Evolutionary conservation across 345 rosid genomes (phyloP).

Genomic region (Syzygium aqueum): DNA sequence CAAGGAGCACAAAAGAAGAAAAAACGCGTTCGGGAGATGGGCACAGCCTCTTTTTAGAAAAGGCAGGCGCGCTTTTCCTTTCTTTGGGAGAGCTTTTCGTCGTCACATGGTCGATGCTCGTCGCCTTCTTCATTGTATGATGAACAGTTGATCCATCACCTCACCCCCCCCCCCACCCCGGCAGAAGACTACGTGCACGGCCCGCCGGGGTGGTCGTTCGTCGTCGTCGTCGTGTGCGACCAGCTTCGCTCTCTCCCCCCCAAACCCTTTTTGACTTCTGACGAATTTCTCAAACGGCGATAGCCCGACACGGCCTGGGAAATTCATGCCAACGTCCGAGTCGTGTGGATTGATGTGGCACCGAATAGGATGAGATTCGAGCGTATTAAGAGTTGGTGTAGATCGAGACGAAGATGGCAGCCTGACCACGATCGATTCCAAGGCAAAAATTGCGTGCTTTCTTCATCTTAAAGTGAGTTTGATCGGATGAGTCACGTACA

Average conservation of each 20-base stretch:
- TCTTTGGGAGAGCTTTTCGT: neutral
- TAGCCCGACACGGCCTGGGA: neutral
- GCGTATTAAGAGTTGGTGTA: neutral
- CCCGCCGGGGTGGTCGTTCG: neutral
- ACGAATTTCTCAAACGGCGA: neutral
- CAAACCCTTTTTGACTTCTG: neutral
- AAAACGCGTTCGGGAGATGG: neutral
- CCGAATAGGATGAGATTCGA: neutral
- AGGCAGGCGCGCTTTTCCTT: neutral
- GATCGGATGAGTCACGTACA: neutral
- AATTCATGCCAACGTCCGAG: neutral
- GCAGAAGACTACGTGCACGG: neutral
- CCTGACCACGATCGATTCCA: neutral
- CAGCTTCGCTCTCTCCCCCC: neutral
- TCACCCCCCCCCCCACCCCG: neutral
- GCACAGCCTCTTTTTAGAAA: neutral
- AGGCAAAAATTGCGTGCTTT: fast-evolving
- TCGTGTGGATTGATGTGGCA: neutral
- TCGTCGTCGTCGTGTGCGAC: neutral
- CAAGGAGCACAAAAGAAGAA: neutral
- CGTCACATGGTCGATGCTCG: neutral
- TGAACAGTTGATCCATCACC: neutral
- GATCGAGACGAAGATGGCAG: fast-evolving
- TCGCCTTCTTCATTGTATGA: neutral
- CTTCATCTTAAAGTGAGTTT: neutral